Conservation (phyloP, 2,329 filamentous ascomycete species). For the Fusarium ramigenum region DNA sequence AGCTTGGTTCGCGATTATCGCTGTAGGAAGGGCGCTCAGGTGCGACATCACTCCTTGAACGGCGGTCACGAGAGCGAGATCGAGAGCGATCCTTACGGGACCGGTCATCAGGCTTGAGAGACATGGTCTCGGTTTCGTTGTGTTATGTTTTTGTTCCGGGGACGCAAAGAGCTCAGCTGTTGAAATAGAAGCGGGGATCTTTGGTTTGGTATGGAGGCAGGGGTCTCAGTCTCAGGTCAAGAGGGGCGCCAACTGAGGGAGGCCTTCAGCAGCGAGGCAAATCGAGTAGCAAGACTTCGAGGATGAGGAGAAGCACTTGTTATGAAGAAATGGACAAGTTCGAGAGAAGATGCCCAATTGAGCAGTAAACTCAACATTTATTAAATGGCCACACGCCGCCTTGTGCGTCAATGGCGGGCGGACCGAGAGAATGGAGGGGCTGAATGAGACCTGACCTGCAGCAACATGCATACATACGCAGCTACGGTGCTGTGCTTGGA, state of each 20-base stretch:
- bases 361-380: constrained; percentile 13
- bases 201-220: constrained; percentile 24
- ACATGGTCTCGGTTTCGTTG: constrained; percentile 52
- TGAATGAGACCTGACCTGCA: constrained; percentile 41
- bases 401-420: constrained; percentile 26
- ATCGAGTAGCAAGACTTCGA: background rate
- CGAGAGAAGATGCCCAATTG: constrained; percentile 14
- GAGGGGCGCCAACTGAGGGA: background rate
- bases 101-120: constrained; percentile 59
- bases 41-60: constrained; percentile 45
- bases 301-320: background rate
- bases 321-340: constrained; percentile 5
- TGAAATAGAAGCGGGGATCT: constrained; percentile 19
- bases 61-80: constrained; percentile 55
- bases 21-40: constrained; percentile 47
- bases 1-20: constrained; percentile 55
- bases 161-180: constrained; percentile 12
- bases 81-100: constrained; percentile 58
- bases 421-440: constrained; percentile 32
- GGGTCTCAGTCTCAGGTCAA: background rate
- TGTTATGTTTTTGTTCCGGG: background rate
- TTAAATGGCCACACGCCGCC: constrained; percentile 15
- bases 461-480: background rate
- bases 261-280: background rate
- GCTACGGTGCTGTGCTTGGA: background rate